These are phyloP conservation scores for Olyra latifolia DNA, from an alignment of 176 grass and related monocot genomes.

Conservation along the genomic window DNA sequence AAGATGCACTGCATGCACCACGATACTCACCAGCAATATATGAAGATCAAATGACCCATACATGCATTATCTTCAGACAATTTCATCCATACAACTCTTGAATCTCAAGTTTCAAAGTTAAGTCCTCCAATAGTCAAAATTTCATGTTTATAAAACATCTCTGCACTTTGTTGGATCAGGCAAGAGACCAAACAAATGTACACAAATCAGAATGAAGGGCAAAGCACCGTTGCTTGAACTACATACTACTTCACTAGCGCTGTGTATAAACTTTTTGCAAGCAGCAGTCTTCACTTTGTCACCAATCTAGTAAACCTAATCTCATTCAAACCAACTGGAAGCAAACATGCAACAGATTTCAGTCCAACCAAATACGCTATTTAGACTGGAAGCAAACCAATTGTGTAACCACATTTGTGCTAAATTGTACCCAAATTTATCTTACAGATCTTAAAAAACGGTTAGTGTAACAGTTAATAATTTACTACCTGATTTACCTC, in stretches of 20 bases:
- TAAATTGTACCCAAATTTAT: not conserved
- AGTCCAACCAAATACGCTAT: not conserved
- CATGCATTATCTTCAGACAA: no score
- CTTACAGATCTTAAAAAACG: not conserved
- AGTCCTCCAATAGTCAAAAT: no score
- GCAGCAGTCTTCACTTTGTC: not conserved
- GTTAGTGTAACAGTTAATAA: not conserved
- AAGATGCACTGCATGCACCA: no score
- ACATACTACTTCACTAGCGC: not conserved
- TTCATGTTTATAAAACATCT: not conserved
- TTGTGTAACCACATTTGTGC: not conserved
- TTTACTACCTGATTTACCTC: not conserved
- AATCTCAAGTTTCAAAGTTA: no score
- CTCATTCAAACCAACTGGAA: not conserved
- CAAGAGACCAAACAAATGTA: not conserved
- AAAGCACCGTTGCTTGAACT: not conserved
- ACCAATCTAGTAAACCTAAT: not conserved
- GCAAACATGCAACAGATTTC: not conserved
- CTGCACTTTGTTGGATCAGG: not conserved
- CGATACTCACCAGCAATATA: no score
- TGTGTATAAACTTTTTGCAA: not conserved
- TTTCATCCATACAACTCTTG: no score
- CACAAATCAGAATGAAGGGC: no score
- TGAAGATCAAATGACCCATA: no score
- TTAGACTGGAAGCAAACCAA: not conserved